These are phyloP conservation scores for Gentiana macrophylla DNA, from an alignment of 257 asterid genomes.

Conservation along the genomic window DNA sequence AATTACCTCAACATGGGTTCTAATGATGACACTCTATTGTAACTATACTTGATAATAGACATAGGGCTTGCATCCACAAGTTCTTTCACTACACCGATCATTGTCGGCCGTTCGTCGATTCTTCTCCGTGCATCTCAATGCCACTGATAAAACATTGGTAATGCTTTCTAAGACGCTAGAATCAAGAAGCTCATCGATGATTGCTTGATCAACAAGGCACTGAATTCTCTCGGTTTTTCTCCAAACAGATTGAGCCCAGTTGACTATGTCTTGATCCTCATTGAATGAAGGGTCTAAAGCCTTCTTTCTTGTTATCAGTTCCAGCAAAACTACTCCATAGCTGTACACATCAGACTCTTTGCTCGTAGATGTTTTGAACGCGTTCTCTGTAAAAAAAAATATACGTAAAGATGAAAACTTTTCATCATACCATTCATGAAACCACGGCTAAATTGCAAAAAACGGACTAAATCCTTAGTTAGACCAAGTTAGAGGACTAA, in stretches of 20 bases:
- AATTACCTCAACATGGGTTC: too few relatives aligned
- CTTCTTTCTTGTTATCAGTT: slow-evolving; percentile 54
- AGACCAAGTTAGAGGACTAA: too few relatives aligned
- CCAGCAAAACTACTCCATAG: slow-evolving; percentile 65
- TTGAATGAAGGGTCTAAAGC: slow-evolving; percentile 41
- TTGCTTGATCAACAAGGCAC: slow-evolving; percentile 35
- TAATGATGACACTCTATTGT: too few relatives aligned
- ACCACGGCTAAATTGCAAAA: too few relatives aligned
- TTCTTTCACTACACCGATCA: slow-evolving; percentile 69
- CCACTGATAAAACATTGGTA: slow-evolving; percentile 34
- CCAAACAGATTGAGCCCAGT: slow-evolving; percentile 44
- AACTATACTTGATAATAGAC: too few relatives aligned
- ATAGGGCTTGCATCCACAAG: slow-evolving; percentile 22
- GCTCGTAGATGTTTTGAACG: slow-evolving; percentile 37
- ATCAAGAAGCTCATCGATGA: slow-evolving; percentile 44
- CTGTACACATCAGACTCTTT: slow-evolving; percentile 69
- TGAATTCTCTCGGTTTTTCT: slow-evolving; percentile 24
- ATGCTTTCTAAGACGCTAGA: slow-evolving; percentile 40
- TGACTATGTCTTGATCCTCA: slow-evolving; percentile 33
- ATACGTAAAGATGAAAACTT: background rate
- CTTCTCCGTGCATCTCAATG: slow-evolving; percentile 59
- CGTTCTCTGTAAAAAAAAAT: slow-evolving; percentile 32
- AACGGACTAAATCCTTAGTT: too few relatives aligned
- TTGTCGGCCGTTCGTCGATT: slow-evolving; percentile 40
- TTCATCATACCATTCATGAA: background rate